Percentiles rank a stretch among this genome's conserved stretches.
These are phyloP conservation scores for Parsonsia alboflavescens DNA, from an alignment of 257 asterid genomes.

Conservation along the genomic window DNA sequence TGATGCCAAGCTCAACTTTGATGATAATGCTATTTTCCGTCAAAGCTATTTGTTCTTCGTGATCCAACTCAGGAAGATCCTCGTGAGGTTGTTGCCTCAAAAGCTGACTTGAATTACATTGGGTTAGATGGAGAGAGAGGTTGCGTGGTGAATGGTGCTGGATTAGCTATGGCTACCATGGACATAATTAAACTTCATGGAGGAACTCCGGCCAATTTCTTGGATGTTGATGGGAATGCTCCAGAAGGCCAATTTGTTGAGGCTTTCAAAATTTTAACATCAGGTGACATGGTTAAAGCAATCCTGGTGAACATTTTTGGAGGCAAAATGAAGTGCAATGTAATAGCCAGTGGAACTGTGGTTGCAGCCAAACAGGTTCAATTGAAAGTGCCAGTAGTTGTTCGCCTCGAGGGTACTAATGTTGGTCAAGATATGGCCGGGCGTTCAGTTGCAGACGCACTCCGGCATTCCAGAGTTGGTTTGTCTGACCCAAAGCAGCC, in stretches of 20 bases:
- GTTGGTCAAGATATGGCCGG: slow-evolving; percentile 93
- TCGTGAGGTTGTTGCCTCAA: slow-evolving; percentile 97
- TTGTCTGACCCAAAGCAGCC: slow-evolving; percentile 89
- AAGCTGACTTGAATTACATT: slow-evolving; percentile 95
- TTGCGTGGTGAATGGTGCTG: slow-evolving; percentile 99
- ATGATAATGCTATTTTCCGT: slow-evolving; percentile 93
- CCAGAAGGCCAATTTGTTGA: slow-evolving; percentile 93
- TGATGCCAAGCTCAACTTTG: slow-evolving; percentile 97
- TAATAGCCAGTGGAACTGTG: slow-evolving; percentile 95
- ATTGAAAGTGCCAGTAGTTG: slow-evolving; percentile 88
- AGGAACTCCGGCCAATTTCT: slow-evolving; percentile 99
- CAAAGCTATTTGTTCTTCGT: slow-evolving; percentile 73
- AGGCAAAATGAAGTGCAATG: slow-evolving; percentile 98
- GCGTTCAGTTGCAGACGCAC: slow-evolving; percentile 84
- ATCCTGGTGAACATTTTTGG: slow-evolving; percentile 97
- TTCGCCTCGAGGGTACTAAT: slow-evolving; percentile 97
- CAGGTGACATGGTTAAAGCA: slow-evolving; percentile 96
- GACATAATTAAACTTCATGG: slow-evolving; percentile 95
- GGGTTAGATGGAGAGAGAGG: slow-evolving; percentile 99
- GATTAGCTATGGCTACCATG: slow-evolving; percentile 99
- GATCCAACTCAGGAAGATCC: slow-evolving; percentile 98
- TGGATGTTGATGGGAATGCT: slow-evolving; percentile 99
- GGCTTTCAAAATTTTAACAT: slow-evolving; percentile 91
- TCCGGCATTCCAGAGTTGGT: slow-evolving; percentile 91
- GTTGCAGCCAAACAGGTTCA: slow-evolving; percentile 94